phyloP scores from a whole-genome alignment of 2,329 filamentous ascomycete species.

The Penicillium brevicompactum region DNA sequence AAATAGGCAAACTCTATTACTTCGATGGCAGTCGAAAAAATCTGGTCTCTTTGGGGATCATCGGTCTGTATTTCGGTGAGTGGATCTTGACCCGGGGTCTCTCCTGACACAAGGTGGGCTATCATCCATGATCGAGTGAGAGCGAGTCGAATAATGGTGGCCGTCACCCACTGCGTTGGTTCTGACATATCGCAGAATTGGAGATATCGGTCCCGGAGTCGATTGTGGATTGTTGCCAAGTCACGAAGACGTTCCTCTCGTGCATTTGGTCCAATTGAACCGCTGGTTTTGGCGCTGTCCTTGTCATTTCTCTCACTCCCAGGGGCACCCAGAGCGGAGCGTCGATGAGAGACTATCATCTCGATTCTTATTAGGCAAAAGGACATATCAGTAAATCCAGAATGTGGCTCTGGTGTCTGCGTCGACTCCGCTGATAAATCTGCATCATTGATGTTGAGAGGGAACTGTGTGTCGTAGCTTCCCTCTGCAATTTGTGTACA shows the following conservation, averaged over 20 bases:
- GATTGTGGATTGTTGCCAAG: neutral
- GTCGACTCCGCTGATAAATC: conserved; percentile 41
- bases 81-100: neutral
- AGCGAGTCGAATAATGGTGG: conserved; percentile 6
- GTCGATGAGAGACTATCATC: conserved; percentile 25
- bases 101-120: too few relatives aligned
- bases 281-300: too few relatives aligned
- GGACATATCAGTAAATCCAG: conserved; percentile 52
- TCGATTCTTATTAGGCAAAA: conserved; percentile 48
- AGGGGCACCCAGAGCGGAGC: neutral
- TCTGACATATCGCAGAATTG: conserved; percentile 7
- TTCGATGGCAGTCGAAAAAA: neutral
- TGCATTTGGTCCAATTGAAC: too few relatives aligned
- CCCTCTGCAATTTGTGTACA: conserved; percentile 39
- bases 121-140: conserved; percentile 2
- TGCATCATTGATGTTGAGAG: neutral
- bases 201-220: conserved; percentile 4
- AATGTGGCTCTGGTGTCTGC: conserved; percentile 43
- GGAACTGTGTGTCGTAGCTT: conserved; percentile 35
- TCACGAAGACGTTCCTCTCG: too few relatives aligned
- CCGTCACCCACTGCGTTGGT: conserved; percentile 10
- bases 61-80: neutral
- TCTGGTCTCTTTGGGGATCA: neutral
- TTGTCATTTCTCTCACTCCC: neutral
- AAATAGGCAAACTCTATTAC: neutral